Conservation (phyloP, 192 early-diverging fungal species). For the Haplosporangium gracile region DNA sequence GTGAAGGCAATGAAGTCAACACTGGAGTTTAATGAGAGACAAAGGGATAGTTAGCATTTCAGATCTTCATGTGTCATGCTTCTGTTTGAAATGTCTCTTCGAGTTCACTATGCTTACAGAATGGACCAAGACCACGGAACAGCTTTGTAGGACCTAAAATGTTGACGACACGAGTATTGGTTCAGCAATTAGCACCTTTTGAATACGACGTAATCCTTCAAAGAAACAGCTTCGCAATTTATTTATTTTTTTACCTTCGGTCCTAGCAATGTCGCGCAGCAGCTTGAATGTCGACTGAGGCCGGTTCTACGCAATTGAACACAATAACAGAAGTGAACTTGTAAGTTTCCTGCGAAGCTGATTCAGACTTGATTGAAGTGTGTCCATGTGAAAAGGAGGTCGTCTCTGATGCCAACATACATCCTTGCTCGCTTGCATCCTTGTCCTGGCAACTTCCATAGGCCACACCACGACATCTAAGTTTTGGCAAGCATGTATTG, state of each 20-base stretch:
- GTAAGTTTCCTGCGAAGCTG: not conserved
- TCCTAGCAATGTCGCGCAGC: constrained; percentile 51
- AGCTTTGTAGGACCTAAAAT: constrained; percentile 42
- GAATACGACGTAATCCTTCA: not conserved
- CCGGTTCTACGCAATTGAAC: constrained; percentile 19
- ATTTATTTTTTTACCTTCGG: constrained; percentile 32
- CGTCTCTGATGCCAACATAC: constrained; percentile 10
- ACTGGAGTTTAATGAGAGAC: constrained; percentile 1
- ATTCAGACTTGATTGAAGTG: not conserved
- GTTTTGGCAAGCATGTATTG: not conserved
- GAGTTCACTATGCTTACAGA: constrained; percentile 23
- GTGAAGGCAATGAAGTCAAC: constrained; percentile 48
- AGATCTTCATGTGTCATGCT: no score
- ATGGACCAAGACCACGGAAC: constrained; percentile 51
- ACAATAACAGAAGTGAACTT: no score
- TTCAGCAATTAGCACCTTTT: no score
- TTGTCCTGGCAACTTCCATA: constrained; percentile 51
- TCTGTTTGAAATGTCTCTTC: not conserved
- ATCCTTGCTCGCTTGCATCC: constrained; percentile 55
- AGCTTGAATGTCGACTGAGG: constrained; percentile 51
- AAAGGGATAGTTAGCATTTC: not conserved
- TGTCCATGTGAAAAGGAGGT: not conserved
- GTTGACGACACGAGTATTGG: no score
- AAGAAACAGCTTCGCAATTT: not conserved
- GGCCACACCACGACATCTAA: constrained; percentile 52